Evolutionary conservation across 306 rosid species (phyloP).

Genomic region (Vigna radiata): DNA sequence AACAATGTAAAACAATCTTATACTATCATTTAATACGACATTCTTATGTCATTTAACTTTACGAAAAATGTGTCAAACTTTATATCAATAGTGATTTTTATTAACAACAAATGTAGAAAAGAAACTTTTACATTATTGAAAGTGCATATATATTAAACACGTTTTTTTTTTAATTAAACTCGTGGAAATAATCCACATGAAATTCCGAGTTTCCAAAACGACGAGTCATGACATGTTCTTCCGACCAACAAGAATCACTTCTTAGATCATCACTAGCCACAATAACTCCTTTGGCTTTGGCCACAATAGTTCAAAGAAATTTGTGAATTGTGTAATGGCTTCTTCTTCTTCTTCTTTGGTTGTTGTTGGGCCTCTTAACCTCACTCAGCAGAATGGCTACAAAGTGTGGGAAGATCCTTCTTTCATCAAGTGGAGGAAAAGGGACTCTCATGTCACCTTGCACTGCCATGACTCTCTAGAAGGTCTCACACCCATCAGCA

Average conservation of each 20-base stretch:
- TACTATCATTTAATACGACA: no score
- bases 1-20: no score
- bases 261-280: background rate
- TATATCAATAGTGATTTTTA: no score
- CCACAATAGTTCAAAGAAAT: no score
- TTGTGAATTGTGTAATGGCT: conserved; percentile 45
- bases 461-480: conserved; percentile 92
- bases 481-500: conserved; percentile 54
- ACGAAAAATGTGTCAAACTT: no score
- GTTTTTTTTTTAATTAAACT: no score
- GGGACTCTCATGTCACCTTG: conserved; percentile 82
- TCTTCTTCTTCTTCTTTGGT: conserved; percentile 36
- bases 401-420: conserved; percentile 91
- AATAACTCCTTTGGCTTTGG: conserved; percentile 7
- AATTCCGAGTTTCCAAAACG: conserved; percentile 13
- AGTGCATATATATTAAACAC: no score
- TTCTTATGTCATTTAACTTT: no score
- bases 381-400: conserved; percentile 60
- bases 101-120: no score
- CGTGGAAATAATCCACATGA: background rate
- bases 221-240: conserved; percentile 18
- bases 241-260: background rate
- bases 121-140: no score
- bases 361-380: conserved; percentile 54
- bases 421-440: conserved; percentile 90